Base-by-base conservation (phyloP, 2,329 filamentous ascomycete genomes). In the Xylaria sp. region DNA sequence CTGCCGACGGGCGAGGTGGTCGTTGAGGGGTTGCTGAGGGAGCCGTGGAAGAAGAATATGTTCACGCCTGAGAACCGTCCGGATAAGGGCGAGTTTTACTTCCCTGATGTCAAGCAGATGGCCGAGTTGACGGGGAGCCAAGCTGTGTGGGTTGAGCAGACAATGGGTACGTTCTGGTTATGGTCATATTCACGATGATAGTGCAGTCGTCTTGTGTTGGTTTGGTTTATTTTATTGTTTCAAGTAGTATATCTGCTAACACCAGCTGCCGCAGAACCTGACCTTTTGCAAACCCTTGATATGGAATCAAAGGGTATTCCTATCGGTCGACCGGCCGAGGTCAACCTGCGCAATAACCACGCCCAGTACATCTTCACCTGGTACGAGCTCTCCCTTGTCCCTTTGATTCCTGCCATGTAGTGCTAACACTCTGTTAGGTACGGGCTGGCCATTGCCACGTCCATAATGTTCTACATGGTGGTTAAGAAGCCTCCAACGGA, bases 361-460 rank as follows among this genome's bases (percentile, higher is more conserved):
- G 88, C 92, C 66, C 95, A 98, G 81, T 99, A 99, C 78, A 99
- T 99, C 69, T 95, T 97, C 77, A 99, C 95, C 68, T 99, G 95
- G 95, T 98, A 86, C 73, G 88, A 78, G 40, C 44, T 38, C 52
- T 49, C 25, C 37, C 41, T 17, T 37, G 13, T 41, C 37, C 41
- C 15, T 1, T 53, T 43, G 43, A 13, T 8, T 48, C 43, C 27
- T 48, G 10, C 15, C 21, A 23, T 33, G 13, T 40, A 43, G 51
- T 48, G 25, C 66, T 67, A 40, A 68, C 55, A 23, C 47, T 57
- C 40, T 33, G 17, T 21, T 68, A 97, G 93, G 93, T 97, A 96
- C 74, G 91, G 90, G 65, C 84, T 96, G 66, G 90, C 87, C 59
- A 77, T 90, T 40, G 93, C 93, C 59, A 99, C 95, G 38, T 88